These are phyloP conservation scores for Onygenales sp. DNA, from an alignment of 2,329 filamentous ascomycete genomes.

Conservation along the genomic window DNA sequence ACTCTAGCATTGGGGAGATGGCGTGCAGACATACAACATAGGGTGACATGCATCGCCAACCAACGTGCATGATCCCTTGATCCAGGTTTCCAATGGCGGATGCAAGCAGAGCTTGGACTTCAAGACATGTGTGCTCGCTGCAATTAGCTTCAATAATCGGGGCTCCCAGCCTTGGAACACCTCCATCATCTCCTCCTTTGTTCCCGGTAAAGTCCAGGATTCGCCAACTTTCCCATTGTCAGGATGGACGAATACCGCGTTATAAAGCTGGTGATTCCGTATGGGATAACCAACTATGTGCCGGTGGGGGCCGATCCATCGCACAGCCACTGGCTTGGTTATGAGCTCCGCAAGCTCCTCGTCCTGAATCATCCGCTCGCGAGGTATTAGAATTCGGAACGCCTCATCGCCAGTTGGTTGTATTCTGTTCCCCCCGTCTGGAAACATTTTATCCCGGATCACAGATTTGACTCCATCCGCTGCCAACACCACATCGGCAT, in stretches of 20 bases:
- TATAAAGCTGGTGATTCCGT: slow-evolving; percentile 55
- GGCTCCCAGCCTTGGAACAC: slow-evolving; percentile 54
- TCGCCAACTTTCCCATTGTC: slow-evolving; percentile 51
- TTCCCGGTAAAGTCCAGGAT: slow-evolving; percentile 55
- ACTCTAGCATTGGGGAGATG: background rate
- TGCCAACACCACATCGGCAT: slow-evolving; percentile 36
- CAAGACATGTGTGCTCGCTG: slow-evolving; percentile 55
- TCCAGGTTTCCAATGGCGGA: slow-evolving; percentile 54
- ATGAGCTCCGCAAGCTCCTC: slow-evolving; percentile 48
- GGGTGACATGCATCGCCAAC: slow-evolving; percentile 55
- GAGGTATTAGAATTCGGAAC: slow-evolving; percentile 45
- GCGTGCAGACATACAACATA: slow-evolving; percentile 38
- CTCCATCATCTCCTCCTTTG: slow-evolving; percentile 50
- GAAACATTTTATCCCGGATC: slow-evolving; percentile 32
- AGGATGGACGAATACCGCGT: slow-evolving; percentile 54
- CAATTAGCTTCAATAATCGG: slow-evolving; percentile 51
- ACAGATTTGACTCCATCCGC: slow-evolving; percentile 45
- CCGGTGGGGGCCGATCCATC: slow-evolving; percentile 57
- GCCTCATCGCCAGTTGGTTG: slow-evolving; percentile 40
- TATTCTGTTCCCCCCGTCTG: background rate
- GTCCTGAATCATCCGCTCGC: slow-evolving; percentile 35
- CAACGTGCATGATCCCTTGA: slow-evolving; percentile 43
- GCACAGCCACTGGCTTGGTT: slow-evolving; percentile 46
- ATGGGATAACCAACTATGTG: slow-evolving; percentile 62
- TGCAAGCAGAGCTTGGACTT: slow-evolving; percentile 59